Conservation (phyloP, 495 filamentous ascomycete genomes). For the Jackrogersella minutella region DNA sequence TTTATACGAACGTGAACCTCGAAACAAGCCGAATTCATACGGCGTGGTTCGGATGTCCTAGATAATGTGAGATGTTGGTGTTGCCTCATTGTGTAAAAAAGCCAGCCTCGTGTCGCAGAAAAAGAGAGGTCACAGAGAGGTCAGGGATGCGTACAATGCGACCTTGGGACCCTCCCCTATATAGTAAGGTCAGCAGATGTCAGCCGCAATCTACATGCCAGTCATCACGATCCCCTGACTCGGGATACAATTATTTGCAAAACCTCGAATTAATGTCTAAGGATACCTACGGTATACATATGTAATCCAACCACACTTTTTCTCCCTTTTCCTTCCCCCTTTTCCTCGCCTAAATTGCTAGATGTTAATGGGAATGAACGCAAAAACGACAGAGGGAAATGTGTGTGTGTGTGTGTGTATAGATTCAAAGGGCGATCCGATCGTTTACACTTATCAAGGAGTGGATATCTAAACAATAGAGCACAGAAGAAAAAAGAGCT, state of each 20-base stretch:
- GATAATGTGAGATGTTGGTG: too few relatives aligned
- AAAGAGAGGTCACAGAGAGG: conserved; percentile 21
- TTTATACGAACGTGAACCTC: too few relatives aligned
- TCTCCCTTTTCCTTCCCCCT: too few relatives aligned
- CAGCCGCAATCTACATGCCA: conserved; percentile 15
- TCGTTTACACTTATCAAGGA: background rate
- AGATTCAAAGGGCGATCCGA: too few relatives aligned
- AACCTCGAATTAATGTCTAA: background rate
- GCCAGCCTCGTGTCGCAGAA: conserved; percentile 23
- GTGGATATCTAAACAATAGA: background rate
- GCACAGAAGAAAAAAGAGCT: background rate
- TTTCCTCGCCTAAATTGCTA: too few relatives aligned
- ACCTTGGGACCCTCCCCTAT: conserved; percentile 13
- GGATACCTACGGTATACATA: too few relatives aligned
- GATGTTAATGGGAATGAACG: too few relatives aligned
- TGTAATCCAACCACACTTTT: too few relatives aligned
- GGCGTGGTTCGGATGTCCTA: too few relatives aligned
- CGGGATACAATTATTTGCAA: background rate
- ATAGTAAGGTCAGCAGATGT: background rate
- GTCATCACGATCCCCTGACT: background rate
- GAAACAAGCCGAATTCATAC: too few relatives aligned
- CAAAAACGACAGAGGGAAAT: too few relatives aligned
- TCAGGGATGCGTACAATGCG: conserved; percentile 3
- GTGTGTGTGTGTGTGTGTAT: too few relatives aligned
- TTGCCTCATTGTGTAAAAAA: background rate